Conservation (phyloP, 352 stramenopile species). For the Thraustochytrium striatum region DNA sequence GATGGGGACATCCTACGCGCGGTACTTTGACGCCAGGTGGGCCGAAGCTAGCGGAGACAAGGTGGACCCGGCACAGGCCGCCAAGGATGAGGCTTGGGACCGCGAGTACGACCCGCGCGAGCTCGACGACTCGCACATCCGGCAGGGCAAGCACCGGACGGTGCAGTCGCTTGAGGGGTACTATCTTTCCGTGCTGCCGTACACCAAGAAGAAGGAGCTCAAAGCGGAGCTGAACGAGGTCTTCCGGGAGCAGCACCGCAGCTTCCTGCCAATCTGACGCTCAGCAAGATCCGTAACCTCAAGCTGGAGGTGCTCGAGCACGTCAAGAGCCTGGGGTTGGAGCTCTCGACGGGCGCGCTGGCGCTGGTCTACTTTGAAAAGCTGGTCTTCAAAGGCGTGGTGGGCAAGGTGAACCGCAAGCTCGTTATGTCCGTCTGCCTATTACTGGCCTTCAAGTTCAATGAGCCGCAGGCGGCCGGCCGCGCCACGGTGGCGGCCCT, state of each 20-base stretch:
- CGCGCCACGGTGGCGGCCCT: background rate
- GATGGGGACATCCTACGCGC: conserved; percentile 31
- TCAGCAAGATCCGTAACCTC: conserved; percentile 78
- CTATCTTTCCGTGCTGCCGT: conserved; percentile 75
- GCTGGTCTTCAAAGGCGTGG: conserved; percentile 73
- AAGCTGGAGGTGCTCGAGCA: conserved; percentile 73
- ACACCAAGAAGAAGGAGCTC: conserved; percentile 78
- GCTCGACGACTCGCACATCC: conserved; percentile 40
- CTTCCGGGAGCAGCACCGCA: conserved; percentile 79
- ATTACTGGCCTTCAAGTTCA: conserved; percentile 65
- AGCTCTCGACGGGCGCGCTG: conserved; percentile 72
- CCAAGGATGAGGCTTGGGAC: conserved; percentile 72
- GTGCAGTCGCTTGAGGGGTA: conserved; percentile 72
- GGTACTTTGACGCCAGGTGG: conserved; percentile 24
- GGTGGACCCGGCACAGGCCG: background rate
- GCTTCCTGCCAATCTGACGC: conserved; percentile 68
- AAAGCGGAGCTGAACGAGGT: conserved; percentile 81
- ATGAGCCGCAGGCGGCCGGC: conserved; percentile 13
- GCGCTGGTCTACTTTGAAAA: conserved; percentile 82
- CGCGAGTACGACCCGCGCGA: conserved; percentile 55
- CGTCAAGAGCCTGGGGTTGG: conserved; percentile 66
- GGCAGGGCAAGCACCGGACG: conserved; percentile 38
- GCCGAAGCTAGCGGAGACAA: background rate
- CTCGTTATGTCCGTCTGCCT: conserved; percentile 79
- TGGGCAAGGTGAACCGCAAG: conserved; percentile 77